Conservation (phyloP, 176 grass and related monocot genomes). For the Chrysopogon serrulatus region DNA sequence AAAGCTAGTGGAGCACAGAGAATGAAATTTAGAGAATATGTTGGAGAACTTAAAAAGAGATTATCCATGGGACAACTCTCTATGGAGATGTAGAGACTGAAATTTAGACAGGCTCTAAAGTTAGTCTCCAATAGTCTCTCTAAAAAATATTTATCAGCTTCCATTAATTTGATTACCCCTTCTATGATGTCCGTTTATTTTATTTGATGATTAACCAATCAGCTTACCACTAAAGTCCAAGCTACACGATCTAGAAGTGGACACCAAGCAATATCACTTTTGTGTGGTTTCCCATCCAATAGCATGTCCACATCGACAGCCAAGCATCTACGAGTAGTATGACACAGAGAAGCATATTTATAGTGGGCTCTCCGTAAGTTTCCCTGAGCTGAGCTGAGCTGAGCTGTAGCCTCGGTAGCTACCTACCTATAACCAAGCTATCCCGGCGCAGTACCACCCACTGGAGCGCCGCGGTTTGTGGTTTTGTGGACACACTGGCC, state of each 20-base stretch:
- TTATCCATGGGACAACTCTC: neutral
- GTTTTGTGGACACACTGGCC: constrained; percentile 32
- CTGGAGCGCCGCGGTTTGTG: constrained; percentile 3
- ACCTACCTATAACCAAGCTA: fast-evolving
- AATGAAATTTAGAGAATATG: neutral
- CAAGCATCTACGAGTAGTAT: neutral
- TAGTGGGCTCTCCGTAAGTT: constrained; percentile 18
- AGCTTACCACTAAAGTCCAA: constrained; percentile 1
- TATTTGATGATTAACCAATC: neutral
- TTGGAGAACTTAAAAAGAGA: neutral
- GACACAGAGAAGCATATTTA: constrained; percentile 17
- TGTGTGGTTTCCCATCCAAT: constrained; percentile 8
- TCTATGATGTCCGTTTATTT: neutral
- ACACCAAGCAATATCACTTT: neutral
- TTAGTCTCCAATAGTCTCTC: neutral
- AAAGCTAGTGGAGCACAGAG: neutral
- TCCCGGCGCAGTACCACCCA: constrained; percentile 1
- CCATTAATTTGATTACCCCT: neutral
- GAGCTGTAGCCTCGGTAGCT: neutral
- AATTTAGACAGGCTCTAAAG: neutral
- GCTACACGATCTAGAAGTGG: constrained; percentile 3
- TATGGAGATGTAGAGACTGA: neutral
- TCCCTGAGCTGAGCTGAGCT: constrained; percentile 5
- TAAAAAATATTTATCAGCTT: neutral
- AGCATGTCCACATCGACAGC: constrained; percentile 20